Evolutionary conservation across 176 grass and related monocot species (phyloP).

Genomic region (Bothriochloa decipiens): DNA sequence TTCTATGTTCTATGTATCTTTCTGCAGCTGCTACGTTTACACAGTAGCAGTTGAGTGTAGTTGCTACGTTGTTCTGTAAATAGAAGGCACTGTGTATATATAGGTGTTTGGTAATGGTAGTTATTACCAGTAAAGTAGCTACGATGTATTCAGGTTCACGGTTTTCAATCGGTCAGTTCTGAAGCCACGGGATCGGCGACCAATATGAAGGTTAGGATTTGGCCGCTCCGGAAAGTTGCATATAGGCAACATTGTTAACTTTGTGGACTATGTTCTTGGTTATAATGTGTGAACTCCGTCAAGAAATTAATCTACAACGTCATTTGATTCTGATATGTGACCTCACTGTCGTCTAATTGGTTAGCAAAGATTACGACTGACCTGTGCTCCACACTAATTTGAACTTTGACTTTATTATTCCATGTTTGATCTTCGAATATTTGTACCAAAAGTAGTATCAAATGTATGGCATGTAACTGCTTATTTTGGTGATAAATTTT

Average conservation of each 20-base stretch:
- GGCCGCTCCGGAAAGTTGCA: constrained; percentile 15
- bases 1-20: neutral
- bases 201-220: constrained; percentile 6
- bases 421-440: neutral
- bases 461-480: neutral
- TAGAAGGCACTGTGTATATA: constrained; percentile 28
- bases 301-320: neutral
- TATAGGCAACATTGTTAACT: constrained; percentile 17
- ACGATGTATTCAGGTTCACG: neutral
- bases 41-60: neutral
- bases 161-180: constrained; percentile 21
- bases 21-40: neutral
- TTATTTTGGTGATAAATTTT: neutral
- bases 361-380: neutral
- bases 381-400: neutral
- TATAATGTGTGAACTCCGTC: neutral
- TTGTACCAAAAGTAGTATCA: neutral
- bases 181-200: neutral
- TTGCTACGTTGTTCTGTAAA: constrained; percentile 33
- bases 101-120: constrained; percentile 7
- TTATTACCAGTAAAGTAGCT: neutral
- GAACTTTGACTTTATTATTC: neutral
- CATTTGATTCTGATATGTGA: neutral
- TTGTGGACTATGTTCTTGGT: constrained; percentile 6
- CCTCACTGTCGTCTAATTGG: neutral